Conservation (phyloP, 345 rosid genomes). For the Noccaea bulbosa region DNA sequence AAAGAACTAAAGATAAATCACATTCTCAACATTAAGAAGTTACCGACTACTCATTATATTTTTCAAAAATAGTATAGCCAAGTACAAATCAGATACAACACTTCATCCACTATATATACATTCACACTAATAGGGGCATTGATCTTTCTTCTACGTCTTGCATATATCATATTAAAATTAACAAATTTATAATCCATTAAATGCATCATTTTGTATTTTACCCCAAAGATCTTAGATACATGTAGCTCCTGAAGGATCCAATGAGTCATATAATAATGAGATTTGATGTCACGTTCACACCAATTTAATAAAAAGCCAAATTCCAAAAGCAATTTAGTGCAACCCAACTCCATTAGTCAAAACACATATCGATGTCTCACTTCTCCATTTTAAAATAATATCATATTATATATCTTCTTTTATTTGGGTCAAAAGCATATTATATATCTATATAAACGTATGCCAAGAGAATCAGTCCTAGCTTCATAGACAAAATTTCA, state of each 20-base stretch:
- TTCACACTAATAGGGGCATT: neutral
- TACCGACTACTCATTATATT: neutral
- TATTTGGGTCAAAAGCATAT: too few relatives aligned
- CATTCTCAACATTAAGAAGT: neutral
- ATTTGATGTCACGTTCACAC: constrained; percentile 45
- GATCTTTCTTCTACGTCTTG: constrained; percentile 10
- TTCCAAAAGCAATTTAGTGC: constrained; percentile 38
- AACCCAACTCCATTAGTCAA: constrained; percentile 43
- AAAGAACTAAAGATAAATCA: neutral
- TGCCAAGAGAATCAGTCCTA: constrained; percentile 37
- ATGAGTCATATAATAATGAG: constrained; percentile 38
- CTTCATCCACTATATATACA: neutral
- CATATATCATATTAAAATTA: neutral
- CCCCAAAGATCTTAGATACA: neutral
- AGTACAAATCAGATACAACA: neutral
- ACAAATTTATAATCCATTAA: constrained; percentile 4
- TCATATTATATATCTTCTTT: neutral
- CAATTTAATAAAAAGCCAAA: neutral
- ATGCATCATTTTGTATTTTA: neutral
- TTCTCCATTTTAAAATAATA: constrained; percentile 10
- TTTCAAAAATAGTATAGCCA: neutral
- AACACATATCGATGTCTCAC: constrained; percentile 20
- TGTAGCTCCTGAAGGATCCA: constrained; percentile 39
- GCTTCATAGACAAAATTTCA: neutral
- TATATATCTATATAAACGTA: constrained; percentile 17